phyloP scores from a whole-genome alignment of 208 protist species.

The Herpetomonas muscarum region DNA sequence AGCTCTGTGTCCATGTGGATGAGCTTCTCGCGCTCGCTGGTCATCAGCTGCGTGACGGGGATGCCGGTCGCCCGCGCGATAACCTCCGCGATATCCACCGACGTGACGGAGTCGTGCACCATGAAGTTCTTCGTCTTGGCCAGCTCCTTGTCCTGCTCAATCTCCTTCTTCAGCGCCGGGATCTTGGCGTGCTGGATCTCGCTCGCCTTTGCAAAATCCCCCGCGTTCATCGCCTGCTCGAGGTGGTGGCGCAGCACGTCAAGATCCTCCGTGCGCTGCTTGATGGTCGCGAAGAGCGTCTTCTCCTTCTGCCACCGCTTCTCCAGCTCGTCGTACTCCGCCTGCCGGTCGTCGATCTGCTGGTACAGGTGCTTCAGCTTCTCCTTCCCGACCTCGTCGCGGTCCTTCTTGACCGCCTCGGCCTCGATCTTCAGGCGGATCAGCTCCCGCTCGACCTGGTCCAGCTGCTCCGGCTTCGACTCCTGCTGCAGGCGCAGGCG shows the following conservation, averaged over 20 bases:
- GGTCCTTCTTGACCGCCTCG: conserved; percentile 93
- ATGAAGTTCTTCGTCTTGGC: conserved; percentile 92
- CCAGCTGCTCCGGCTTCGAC: conserved; percentile 95
- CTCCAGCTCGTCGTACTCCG: conserved; percentile 84
- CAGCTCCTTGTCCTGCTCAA: conserved; percentile 72
- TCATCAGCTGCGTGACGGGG: conserved; percentile 91
- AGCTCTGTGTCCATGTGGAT: conserved; percentile 88
- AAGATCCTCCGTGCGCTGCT: conserved; percentile 89
- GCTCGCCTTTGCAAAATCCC: conserved; percentile 74
- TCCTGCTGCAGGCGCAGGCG: conserved; percentile 93
- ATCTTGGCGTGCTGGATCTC: conserved; percentile 80
- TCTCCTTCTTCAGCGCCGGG: conserved; percentile 80
- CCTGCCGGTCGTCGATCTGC: conserved; percentile 68
- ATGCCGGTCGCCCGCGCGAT: conserved; percentile 98
- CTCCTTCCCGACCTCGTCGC: conserved; percentile 85
- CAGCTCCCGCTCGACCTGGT: conserved; percentile 91
- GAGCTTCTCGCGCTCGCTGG: conserved; percentile 87
- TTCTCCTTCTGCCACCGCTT: conserved; percentile 86
- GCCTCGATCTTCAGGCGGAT: conserved; percentile 91
- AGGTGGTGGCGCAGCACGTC: conserved; percentile 79
- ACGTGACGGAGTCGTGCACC: conserved; percentile 93
- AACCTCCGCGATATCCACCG: conserved; percentile 93
- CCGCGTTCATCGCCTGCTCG: conserved; percentile 71
- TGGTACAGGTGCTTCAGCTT: conserved; percentile 72
- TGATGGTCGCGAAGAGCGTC: conserved; percentile 83